Percentiles rank a stretch among this genome's conserved stretches.
Conservation (phyloP, 345 rosid genomes). For the Gossypium sturtianum region DNA sequence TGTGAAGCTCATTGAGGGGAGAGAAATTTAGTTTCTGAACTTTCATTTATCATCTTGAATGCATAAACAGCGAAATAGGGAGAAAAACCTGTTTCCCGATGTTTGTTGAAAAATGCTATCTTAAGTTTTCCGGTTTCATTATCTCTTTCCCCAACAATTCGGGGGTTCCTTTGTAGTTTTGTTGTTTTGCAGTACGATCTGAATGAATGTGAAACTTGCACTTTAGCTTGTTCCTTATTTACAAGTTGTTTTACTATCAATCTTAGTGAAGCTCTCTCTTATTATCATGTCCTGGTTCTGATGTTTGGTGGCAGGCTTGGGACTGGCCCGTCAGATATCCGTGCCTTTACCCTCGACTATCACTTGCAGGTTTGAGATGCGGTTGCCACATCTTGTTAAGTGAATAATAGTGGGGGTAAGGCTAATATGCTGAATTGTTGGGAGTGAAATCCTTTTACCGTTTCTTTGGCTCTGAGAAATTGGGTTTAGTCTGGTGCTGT, state of each 20-base stretch:
- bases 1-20: not conserved
- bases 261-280: not conserved
- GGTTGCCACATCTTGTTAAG: not conserved
- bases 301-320: constrained; percentile 60
- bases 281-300: constrained; percentile 4
- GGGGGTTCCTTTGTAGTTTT: not conserved
- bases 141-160: not conserved
- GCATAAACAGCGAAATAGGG: not conserved
- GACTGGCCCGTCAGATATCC: constrained; percentile 83
- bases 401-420: not conserved
- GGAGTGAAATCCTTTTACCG: not conserved
- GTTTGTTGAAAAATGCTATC: not conserved
- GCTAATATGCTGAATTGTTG: not conserved
- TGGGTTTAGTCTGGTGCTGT: not conserved
- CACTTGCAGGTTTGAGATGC: constrained; percentile 57
- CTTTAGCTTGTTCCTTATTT: constrained; percentile 1
- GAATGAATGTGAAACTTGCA: not conserved
- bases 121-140: no score
- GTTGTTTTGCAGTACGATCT: not conserved
- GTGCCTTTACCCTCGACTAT: constrained; percentile 66
- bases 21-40: not conserved
- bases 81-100: not conserved
- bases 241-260: not conserved
- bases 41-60: not conserved
- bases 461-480: not conserved